Evolutionary conservation across 2,329 filamentous ascomycete genomes (phyloP).

Genomic region (Pyrenochaeta sp.): DNA sequence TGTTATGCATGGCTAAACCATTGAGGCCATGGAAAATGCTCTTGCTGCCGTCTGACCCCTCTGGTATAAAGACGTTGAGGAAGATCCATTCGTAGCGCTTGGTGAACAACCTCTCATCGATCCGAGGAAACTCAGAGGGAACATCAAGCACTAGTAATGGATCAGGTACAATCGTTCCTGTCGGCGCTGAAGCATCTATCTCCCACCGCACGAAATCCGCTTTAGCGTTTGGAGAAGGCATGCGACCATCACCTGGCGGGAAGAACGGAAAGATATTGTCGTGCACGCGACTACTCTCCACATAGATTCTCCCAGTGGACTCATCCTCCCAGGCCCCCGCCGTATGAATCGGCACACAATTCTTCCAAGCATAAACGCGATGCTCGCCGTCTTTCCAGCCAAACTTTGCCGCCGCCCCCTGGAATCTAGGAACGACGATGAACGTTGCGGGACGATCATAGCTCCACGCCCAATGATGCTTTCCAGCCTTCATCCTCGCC

Average conservation of each 20-base stretch:
- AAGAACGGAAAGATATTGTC: slow-evolving; percentile 48
- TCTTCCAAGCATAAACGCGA: slow-evolving; percentile 19
- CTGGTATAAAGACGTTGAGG: not conserved
- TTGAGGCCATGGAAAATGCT: slow-evolving; percentile 8
- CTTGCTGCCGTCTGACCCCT: not conserved
- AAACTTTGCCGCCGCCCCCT: slow-evolving; percentile 16
- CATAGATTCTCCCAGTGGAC: slow-evolving; percentile 30
- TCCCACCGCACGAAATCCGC: slow-evolving; percentile 49
- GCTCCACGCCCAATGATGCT: slow-evolving; percentile 41
- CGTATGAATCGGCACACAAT: slow-evolving; percentile 46
- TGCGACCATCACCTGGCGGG: slow-evolving; percentile 34
- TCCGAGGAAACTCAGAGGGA: slow-evolving; percentile 49
- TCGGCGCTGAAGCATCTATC: slow-evolving; percentile 37
- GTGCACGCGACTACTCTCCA: slow-evolving; percentile 40
- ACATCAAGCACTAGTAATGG: slow-evolving; percentile 42
- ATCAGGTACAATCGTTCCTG: slow-evolving; percentile 24
- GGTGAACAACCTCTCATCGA: slow-evolving; percentile 52
- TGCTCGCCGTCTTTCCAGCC: slow-evolving; percentile 16
- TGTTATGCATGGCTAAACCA: slow-evolving; percentile 13
- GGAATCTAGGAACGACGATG: slow-evolving; percentile 31
- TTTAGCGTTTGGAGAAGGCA: slow-evolving; percentile 39
- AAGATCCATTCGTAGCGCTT: slow-evolving; percentile 26
- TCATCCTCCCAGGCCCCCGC: slow-evolving; percentile 48
- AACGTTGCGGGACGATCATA: slow-evolving; percentile 29
- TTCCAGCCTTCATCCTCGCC: slow-evolving; percentile 36